phyloP scores from a whole-genome alignment of 2,329 filamentous ascomycete species.

The Aspergillus sp. region DNA sequence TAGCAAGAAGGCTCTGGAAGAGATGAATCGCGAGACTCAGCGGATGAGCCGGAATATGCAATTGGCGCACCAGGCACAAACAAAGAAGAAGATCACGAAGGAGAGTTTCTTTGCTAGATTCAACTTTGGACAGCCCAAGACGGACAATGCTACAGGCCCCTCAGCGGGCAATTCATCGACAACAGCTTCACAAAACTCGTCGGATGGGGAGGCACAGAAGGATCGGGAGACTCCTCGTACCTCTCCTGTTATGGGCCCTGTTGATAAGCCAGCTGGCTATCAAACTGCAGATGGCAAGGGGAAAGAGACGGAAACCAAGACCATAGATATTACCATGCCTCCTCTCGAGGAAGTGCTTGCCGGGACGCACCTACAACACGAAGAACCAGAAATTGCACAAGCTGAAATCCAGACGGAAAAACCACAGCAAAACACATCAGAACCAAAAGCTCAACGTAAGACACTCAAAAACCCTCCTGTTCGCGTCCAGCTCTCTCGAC shows the following conservation, averaged over 20 bases:
- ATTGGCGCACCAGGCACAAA: constrained; percentile 79
- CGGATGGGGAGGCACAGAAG: constrained; percentile 35
- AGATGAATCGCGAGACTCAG: constrained; percentile 93
- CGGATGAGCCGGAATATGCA: constrained; percentile 85
- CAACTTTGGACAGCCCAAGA: constrained; percentile 57
- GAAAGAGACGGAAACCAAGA: constrained; percentile 2
- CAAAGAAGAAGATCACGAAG: constrained; percentile 84
- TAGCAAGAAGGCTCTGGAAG: constrained; percentile 88
- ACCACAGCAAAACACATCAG: constrained; percentile 15
- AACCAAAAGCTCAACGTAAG: constrained; percentile 21
- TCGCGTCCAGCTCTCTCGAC: constrained; percentile 35
- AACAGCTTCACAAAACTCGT: constrained; percentile 32
- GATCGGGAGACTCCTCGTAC: constrained; percentile 63
- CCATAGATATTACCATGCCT: constrained; percentile 31
- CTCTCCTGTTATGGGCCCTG: constrained; percentile 45
- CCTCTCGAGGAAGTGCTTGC: constrained; percentile 32
- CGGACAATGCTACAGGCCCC: constrained; percentile 12
- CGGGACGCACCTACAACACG: constrained; percentile 14
- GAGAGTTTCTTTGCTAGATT: constrained; percentile 76
- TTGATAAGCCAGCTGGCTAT: constrained; percentile 1
- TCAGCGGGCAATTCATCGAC: constrained; percentile 29
- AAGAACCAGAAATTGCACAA: constrained; percentile 4
- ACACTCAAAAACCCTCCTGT: constrained; percentile 26
- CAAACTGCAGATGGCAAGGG: background rate
- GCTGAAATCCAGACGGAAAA: constrained; percentile 4